Evolutionary conservation across 495 filamentous ascomycete species (phyloP).

Genomic region (Hypoxylon crocopeplum): DNA sequence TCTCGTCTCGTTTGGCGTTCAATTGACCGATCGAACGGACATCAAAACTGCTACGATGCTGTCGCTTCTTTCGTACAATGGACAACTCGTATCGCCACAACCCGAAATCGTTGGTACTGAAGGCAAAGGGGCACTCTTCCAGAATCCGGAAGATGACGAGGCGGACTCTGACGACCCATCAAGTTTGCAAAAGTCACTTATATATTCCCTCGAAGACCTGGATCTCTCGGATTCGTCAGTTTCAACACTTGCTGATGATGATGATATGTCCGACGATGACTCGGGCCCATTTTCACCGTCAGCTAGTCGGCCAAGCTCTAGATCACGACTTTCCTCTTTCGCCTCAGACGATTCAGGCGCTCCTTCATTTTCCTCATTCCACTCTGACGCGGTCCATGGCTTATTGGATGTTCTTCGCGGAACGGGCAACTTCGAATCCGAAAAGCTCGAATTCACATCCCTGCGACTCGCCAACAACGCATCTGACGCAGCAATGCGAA

Average conservation of each 20-base stretch:
- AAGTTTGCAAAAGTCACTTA: constrained; percentile 52
- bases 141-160: constrained; percentile 59
- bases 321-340: constrained; percentile 58
- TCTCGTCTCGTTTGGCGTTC: constrained; percentile 80
- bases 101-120: constrained; percentile 60
- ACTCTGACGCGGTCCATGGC: constrained; percentile 83
- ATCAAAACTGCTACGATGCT: constrained; percentile 45
- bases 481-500: constrained; percentile 83
- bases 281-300: constrained; percentile 37
- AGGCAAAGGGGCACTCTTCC: constrained; percentile 60
- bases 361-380: constrained; percentile 69
- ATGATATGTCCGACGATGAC: constrained; percentile 48
- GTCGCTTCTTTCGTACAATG: constrained; percentile 43
- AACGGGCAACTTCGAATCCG: constrained; percentile 76
- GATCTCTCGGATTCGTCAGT: constrained; percentile 80
- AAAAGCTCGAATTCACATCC: constrained; percentile 88
- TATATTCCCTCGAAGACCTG: constrained; percentile 73
- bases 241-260: constrained; percentile 62
- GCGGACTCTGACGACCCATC: constrained; percentile 49
- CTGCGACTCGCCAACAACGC: constrained; percentile 89
- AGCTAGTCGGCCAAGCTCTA: constrained; percentile 33
- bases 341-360: constrained; percentile 56
- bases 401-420: constrained; percentile 77
- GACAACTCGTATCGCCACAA: constrained; percentile 58
- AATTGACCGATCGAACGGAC: constrained; percentile 63